Evolutionary conservation across 768 basidiomycete species (phyloP).

Genomic region (Ephemerocybe angulata): DNA sequence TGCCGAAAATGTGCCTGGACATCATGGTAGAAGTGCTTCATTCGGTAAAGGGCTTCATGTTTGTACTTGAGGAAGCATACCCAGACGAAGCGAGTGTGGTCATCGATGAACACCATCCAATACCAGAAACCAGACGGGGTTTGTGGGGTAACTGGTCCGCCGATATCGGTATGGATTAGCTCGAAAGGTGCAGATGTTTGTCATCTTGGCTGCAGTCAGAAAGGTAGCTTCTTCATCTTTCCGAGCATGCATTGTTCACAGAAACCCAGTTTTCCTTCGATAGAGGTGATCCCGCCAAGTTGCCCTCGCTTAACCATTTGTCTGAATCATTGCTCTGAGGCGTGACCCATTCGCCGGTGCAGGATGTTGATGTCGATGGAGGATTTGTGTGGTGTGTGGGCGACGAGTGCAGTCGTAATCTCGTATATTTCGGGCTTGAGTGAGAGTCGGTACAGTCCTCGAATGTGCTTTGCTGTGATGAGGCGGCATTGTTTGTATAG

Average conservation of each 20-base stretch:
- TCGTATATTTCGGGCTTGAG: not conserved
- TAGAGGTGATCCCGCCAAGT: not conserved
- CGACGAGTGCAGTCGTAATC: not conserved
- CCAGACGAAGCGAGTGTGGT: conserved; percentile 1
- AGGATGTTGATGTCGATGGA: not conserved
- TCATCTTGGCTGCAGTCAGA: conserved; percentile 3
- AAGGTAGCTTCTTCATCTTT: conserved; percentile 13
- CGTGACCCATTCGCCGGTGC: not conserved
- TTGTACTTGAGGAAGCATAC: conserved; percentile 14
- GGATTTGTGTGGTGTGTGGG: not conserved
- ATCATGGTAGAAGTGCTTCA: conserved; percentile 5
- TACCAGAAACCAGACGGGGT: not conserved
- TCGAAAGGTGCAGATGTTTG: conserved; percentile 2
- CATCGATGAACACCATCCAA: not conserved
- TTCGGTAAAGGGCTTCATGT: conserved; percentile 5
- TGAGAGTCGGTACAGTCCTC: not conserved
- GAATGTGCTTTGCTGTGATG: not conserved
- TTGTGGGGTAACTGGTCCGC: conserved; percentile 11
- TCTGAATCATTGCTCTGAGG: not conserved
- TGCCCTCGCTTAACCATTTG: conserved; percentile 9
- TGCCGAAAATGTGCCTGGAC: conserved; percentile 3
- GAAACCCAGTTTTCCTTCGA: conserved; percentile 3
- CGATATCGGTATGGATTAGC: conserved; percentile 11
- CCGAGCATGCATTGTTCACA: conserved; percentile 10
- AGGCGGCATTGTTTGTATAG: not conserved